Evolutionary conservation across 2,329 filamentous ascomycete species (phyloP).

Genomic region (Kalaharituber pfeilii): DNA sequence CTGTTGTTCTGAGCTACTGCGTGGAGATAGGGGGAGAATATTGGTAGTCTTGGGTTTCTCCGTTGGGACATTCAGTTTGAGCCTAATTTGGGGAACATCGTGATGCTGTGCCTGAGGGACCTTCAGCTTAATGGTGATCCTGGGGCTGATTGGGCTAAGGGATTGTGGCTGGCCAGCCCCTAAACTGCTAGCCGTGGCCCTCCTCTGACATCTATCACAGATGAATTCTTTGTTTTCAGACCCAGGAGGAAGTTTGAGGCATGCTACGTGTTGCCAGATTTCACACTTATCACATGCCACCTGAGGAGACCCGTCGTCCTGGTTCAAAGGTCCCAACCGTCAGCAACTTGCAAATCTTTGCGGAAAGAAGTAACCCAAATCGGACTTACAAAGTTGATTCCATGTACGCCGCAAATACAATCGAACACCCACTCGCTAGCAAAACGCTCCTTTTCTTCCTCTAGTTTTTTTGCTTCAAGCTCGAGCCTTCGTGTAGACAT

Average conservation of each 20-base stretch:
- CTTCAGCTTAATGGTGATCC: constrained; percentile 37
- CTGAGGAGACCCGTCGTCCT: constrained; percentile 84
- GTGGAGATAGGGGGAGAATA: background rate
- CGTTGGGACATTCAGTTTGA: background rate
- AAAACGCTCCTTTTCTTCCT: background rate
- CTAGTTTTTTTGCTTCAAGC: constrained; percentile 34
- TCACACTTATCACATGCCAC: constrained; percentile 87
- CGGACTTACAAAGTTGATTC: constrained; percentile 54
- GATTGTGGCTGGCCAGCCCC: background rate
- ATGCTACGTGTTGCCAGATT: constrained; percentile 94
- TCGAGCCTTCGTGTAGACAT: constrained; percentile 36
- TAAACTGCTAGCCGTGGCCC: constrained; percentile 29
- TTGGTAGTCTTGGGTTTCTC: background rate
- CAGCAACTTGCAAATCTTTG: background rate
- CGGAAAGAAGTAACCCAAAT: too few relatives aligned
- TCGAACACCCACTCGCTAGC: constrained; percentile 61
- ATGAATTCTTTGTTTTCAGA: constrained; percentile 74
- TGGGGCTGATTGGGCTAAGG: constrained; percentile 16
- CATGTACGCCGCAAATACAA: constrained; percentile 77
- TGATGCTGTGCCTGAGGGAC: constrained; percentile 26
- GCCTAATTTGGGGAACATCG: background rate
- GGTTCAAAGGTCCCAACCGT: background rate
- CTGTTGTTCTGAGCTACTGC: background rate
- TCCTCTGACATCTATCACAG: constrained; percentile 53
- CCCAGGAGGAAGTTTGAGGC: constrained; percentile 63